Conservation (phyloP, 495 filamentous ascomycete genomes). For the Aspergillus panamensis region DNA sequence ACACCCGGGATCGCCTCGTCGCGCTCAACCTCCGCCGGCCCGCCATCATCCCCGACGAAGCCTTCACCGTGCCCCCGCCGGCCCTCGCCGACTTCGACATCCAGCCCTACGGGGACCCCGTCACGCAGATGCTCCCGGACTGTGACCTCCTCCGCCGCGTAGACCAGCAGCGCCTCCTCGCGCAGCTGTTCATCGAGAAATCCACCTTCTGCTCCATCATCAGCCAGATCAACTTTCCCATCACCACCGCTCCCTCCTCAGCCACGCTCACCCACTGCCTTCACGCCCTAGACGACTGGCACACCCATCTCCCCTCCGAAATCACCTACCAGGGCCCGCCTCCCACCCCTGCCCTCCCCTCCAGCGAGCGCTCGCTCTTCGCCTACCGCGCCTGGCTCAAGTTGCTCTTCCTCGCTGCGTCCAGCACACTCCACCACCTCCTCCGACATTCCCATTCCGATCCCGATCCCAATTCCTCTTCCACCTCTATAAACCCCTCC, state of each 20-base stretch:
- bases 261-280: not conserved
- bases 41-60: conserved; percentile 7
- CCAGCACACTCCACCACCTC: conserved; percentile 2
- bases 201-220: conserved; percentile 10
- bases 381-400: conserved; percentile 17
- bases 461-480: not conserved
- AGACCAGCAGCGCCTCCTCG: conserved; percentile 4
- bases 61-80: conserved; percentile 4
- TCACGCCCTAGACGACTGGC: not conserved
- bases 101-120: not conserved
- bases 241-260: not conserved
- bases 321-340: not conserved
- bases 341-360: not conserved
- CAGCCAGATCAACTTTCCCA: conserved; percentile 1
- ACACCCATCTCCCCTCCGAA: not conserved
- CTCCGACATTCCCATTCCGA: not conserved
- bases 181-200: conserved; percentile 15
- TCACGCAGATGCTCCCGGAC: conserved; percentile 4
- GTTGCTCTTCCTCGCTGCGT: conserved; percentile 11
- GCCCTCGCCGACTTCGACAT: conserved; percentile 12
- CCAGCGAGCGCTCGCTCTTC: conserved; percentile 9
- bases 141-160: conserved; percentile 6
- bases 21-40: conserved; percentile 11
- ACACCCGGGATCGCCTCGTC: conserved; percentile 13
- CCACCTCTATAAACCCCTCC: not conserved